phyloP scores from a whole-genome alignment of 1,284 basidiomycete species.

The Coniferiporia sulphurascens region DNA sequence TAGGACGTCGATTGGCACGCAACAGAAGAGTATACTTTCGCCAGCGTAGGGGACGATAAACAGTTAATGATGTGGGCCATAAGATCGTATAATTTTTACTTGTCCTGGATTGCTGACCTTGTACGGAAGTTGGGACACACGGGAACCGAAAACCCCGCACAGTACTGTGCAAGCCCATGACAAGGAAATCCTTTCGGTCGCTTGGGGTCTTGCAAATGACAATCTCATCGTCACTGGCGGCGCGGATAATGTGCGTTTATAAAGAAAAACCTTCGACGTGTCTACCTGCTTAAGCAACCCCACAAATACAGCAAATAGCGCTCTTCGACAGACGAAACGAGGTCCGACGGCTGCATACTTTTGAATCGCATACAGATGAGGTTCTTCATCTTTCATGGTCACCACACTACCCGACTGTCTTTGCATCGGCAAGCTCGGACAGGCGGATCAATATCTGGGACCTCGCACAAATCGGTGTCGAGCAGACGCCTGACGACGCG shows the following conservation, averaged over 20 bases:
- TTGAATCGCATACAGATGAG: slow-evolving; percentile 93
- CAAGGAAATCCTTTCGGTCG: slow-evolving; percentile 86
- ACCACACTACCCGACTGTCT: slow-evolving; percentile 85
- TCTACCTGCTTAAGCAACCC: background rate
- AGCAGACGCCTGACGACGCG: slow-evolving; percentile 96
- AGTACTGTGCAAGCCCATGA: slow-evolving; percentile 83
- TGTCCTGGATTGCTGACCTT: slow-evolving; percentile 14
- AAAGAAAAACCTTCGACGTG: background rate
- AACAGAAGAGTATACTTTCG: slow-evolving; percentile 81
- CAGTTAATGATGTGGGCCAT: slow-evolving; percentile 81
- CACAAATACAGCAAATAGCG: slow-evolving; percentile 62
- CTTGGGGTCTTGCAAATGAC: slow-evolving; percentile 83
- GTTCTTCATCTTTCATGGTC: slow-evolving; percentile 95
- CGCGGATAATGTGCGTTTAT: slow-evolving; percentile 73
- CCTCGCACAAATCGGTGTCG: slow-evolving; percentile 85
- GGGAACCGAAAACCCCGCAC: slow-evolving; percentile 65
- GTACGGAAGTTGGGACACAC: slow-evolving; percentile 84
- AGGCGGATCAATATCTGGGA: slow-evolving; percentile 96
- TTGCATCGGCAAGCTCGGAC: slow-evolving; percentile 91
- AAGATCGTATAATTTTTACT: slow-evolving; percentile 6
- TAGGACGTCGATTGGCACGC: slow-evolving; percentile 98
- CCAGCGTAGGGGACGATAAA: slow-evolving; percentile 96
- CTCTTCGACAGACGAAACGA: slow-evolving; percentile 88
- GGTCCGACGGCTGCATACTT: slow-evolving; percentile 81
- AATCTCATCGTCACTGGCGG: slow-evolving; percentile 92